phyloP scores from a whole-genome alignment of 78 protist genomes.

The Polysphondylium violaceum region DNA sequence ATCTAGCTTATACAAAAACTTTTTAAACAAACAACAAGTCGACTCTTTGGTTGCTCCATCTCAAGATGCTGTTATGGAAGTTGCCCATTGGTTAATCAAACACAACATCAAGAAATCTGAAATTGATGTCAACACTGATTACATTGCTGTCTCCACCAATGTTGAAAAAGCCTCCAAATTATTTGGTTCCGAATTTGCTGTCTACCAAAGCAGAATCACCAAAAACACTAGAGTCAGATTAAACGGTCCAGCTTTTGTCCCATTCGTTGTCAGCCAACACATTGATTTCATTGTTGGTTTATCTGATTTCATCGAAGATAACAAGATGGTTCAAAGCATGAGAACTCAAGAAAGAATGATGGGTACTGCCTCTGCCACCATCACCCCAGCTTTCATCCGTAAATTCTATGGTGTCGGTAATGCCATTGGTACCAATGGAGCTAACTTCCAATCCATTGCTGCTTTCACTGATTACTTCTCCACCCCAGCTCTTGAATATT shows the following conservation, averaged over 20 bases:
- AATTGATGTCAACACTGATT: constrained; percentile 20
- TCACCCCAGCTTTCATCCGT: constrained; percentile 64
- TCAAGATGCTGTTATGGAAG: constrained; percentile 7
- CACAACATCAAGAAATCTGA: constrained; percentile 24
- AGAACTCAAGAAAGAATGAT: neutral
- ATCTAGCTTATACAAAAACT: constrained; percentile 70
- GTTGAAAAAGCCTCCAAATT: constrained; percentile 21
- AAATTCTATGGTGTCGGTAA: constrained; percentile 35
- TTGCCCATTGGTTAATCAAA: constrained; percentile 16
- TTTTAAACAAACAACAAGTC: constrained; percentile 34
- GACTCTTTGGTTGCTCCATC: constrained; percentile 40
- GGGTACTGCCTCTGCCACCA: neutral
- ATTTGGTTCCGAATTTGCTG: constrained; percentile 25
- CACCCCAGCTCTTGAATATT: constrained; percentile 46
- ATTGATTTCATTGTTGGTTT: constrained; percentile 78
- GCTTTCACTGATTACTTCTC: constrained; percentile 74
- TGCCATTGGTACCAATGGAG: neutral
- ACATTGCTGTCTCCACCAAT: constrained; percentile 69
- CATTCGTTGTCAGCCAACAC: constrained; percentile 22
- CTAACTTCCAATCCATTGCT: constrained; percentile 58
- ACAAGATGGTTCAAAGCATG: constrained; percentile 12
- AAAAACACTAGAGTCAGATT: constrained; percentile 19
- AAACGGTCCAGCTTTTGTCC: constrained; percentile 49
- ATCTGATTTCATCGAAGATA: constrained; percentile 73
- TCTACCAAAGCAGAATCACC: neutral